phyloP scores from a whole-genome alignment of 106 monocot genomes.

The Vanilla planifolia region DNA sequence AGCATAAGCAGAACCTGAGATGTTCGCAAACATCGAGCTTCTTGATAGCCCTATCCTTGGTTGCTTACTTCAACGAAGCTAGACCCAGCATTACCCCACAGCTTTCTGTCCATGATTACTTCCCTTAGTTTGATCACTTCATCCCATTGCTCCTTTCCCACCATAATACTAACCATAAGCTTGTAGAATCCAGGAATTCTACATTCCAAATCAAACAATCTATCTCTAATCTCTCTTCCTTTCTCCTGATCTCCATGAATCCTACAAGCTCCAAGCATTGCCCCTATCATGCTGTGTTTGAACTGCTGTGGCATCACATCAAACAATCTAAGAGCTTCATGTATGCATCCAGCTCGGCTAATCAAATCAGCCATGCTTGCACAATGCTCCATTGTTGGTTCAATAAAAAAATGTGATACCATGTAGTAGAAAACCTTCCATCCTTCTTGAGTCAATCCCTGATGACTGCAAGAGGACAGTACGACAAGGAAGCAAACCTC shows the following conservation, averaged over 20 bases:
- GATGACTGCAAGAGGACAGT: conserved; percentile 11
- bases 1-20: too few species aligned
- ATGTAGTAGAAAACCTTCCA: conserved; percentile 9
- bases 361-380: conserved; percentile 12
- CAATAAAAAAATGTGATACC: neutral
- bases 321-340: conserved; percentile 9
- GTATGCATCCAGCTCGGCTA: conserved; percentile 11
- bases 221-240: neutral
- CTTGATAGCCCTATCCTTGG: too few species aligned
- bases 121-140: conserved; percentile 13
- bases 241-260: conserved; percentile 7
- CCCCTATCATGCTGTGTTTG: neutral
- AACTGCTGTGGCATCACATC: conserved; percentile 8
- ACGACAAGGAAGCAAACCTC: conserved; percentile 9
- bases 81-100: conserved; percentile 5
- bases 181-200: conserved; percentile 12
- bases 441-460: neutral
- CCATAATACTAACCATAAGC: conserved; percentile 9
- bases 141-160: neutral
- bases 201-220: neutral
- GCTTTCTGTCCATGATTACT: conserved; percentile 6
- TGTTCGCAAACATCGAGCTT: too few species aligned
- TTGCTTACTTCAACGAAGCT: conserved; percentile 8
- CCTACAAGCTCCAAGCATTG: conserved; percentile 13
- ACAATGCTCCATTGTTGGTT: conserved; percentile 9